Evolutionary conservation across 2,329 filamentous ascomycete genomes (phyloP).

Genomic region (Beauveria brongniartii): DNA sequence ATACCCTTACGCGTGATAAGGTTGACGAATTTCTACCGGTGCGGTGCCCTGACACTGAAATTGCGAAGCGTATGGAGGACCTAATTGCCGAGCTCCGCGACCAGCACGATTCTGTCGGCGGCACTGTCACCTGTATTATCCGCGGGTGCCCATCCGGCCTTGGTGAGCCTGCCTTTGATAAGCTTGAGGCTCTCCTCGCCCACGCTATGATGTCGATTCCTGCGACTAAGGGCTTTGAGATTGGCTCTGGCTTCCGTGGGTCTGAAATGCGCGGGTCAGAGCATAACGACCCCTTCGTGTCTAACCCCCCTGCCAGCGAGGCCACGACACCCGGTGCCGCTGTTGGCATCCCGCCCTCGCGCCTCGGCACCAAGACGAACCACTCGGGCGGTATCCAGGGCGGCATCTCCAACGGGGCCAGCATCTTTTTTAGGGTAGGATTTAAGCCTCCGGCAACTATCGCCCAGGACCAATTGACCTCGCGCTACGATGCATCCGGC

Average conservation of each 20-base stretch:
- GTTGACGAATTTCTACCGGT: constrained; percentile 81
- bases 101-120: constrained; percentile 79
- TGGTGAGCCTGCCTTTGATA: constrained; percentile 92
- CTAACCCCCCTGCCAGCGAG: constrained; percentile 18
- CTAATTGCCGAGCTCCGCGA: constrained; percentile 72
- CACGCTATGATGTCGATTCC: constrained; percentile 96
- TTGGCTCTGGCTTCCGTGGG: constrained; percentile 86
- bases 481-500: constrained; percentile 61
- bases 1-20: constrained; percentile 61
- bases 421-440: constrained; percentile 90
- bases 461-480: constrained; percentile 76
- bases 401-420: constrained; percentile 87
- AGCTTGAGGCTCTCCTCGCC: constrained; percentile 82
- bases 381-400: constrained; percentile 93
- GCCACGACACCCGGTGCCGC: not conserved
- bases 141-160: constrained; percentile 77
- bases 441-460: constrained; percentile 97
- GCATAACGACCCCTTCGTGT: constrained; percentile 67
- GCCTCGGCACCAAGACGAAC: constrained; percentile 82
- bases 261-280: constrained; percentile 76
- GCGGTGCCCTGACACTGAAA: constrained; percentile 65
- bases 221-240: constrained; percentile 91
- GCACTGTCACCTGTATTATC: constrained; percentile 90
- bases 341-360: constrained; percentile 43
- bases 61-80: constrained; percentile 65